Evolutionary conservation across 176 grass and related monocot species (phyloP).

Genomic region (Cenchrus americanus): DNA sequence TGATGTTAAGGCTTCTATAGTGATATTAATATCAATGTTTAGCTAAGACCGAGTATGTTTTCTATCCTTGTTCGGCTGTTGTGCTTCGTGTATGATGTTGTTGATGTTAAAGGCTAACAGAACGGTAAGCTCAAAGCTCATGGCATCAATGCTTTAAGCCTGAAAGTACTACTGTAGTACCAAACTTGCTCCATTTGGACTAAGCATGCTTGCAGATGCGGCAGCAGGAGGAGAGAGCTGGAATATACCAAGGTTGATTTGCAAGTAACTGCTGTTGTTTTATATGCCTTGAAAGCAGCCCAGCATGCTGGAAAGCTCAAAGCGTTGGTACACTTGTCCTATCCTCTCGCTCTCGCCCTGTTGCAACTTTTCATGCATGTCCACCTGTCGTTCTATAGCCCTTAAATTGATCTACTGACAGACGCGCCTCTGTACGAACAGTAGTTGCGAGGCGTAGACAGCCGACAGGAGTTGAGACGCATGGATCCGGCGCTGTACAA

Average conservation of each 20-base stretch:
- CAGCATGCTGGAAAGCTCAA: background rate
- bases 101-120: background rate
- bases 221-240: background rate
- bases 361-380: background rate
- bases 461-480: background rate
- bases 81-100: background rate
- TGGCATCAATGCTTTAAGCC: background rate
- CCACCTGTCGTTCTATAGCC: background rate
- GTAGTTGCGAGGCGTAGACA: background rate
- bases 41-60: background rate
- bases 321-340: background rate
- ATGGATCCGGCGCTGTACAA: slow-evolving; percentile 55
- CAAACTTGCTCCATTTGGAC: slow-evolving; percentile 1
- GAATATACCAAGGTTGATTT: slow-evolving; percentile 17
- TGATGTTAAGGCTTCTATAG: too few species aligned
- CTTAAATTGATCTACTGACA: background rate
- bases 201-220: background rate
- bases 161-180: background rate
- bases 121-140: background rate
- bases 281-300: background rate
- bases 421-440: background rate
- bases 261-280: slow-evolving; percentile 1
- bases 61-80: too few species aligned
- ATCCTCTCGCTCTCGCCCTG: too few species aligned
- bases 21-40: too few species aligned